Evolutionary conservation across 192 early-diverging fungal species (phyloP).

Genomic region (Backusella circina): DNA sequence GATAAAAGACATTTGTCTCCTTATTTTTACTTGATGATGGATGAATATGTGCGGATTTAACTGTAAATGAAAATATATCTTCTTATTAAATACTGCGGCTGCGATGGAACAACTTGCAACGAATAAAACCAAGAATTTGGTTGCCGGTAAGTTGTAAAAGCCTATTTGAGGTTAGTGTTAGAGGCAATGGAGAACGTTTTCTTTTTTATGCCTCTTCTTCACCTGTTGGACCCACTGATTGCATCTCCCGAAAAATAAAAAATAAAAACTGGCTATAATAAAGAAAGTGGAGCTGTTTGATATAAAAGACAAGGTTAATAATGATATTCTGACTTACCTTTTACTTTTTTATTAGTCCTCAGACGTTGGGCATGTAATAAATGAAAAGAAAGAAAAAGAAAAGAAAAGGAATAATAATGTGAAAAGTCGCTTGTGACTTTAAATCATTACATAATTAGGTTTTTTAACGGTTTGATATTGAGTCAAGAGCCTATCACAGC

Average conservation of each 20-base stretch:
- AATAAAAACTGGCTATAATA: not conserved
- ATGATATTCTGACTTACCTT: not conserved
- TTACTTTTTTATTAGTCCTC: not conserved
- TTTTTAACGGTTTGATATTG: too few relatives aligned
- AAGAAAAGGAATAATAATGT: not conserved
- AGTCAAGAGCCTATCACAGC: too few relatives aligned
- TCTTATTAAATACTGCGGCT: constrained; percentile 46
- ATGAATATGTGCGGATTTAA: constrained; percentile 54
- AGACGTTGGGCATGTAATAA: not conserved
- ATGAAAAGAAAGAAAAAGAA: not conserved
- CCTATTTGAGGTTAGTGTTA: constrained; percentile 21
- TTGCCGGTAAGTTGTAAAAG: constrained; percentile 62
- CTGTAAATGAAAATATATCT: constrained; percentile 51
- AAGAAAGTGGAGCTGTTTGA: not conserved
- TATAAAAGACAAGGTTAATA: not conserved
- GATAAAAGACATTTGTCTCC: not conserved
- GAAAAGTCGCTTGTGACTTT: not conserved
- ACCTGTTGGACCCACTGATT: constrained; percentile 1
- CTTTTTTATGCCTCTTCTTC: not conserved
- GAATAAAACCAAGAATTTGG: constrained; percentile 48
- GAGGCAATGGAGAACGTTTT: not conserved
- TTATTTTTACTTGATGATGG: constrained; percentile 54
- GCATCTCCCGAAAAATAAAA: not conserved
- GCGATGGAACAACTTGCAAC: constrained; percentile 48
- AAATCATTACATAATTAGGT: not conserved